These are phyloP conservation scores for Talaromyces sp. DNA, from an alignment of 2,329 filamentous ascomycete genomes.

Conservation along the genomic window DNA sequence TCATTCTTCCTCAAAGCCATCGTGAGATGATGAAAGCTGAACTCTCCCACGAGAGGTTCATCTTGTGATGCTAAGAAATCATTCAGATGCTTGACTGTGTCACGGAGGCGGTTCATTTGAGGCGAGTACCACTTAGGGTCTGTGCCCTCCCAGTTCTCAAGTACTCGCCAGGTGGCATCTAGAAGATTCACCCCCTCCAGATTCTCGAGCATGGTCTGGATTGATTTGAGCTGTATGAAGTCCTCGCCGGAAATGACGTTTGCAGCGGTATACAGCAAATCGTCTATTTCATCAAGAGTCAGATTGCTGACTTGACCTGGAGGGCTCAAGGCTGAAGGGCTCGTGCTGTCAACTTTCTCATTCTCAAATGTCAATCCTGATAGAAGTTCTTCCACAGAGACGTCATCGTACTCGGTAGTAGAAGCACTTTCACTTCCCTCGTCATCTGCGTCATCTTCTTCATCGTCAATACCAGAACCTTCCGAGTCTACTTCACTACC, in stretches of 20 bases:
- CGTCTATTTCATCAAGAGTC: constrained; percentile 1
- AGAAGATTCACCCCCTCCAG: constrained; percentile 9
- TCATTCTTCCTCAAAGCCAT: constrained; percentile 11
- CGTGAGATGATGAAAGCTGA: constrained; percentile 11
- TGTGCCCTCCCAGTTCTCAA: constrained; percentile 8
- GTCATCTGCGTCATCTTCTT: constrained; percentile 7
- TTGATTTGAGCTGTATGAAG: neutral
- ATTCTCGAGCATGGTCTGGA: neutral
- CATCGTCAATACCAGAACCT: neutral
- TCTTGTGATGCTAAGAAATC: neutral
- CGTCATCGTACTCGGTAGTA: neutral
- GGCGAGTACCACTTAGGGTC: neutral
- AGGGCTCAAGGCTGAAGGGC: neutral
- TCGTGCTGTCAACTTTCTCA: neutral
- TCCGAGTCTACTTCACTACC: constrained; percentile 1
- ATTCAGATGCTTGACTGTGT: neutral
- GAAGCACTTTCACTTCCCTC: constrained; percentile 2
- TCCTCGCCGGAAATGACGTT: constrained; percentile 3
- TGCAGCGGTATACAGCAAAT: constrained; percentile 1
- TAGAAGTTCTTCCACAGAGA: neutral
- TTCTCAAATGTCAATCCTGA: neutral
- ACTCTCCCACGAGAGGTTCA: neutral
- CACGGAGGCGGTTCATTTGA: neutral
- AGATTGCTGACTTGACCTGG: constrained; percentile 4
- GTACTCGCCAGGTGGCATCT: constrained; percentile 13